Base-by-base conservation (phyloP, 1,284 basidiomycete species). In the Serendipita sp. region DNA sequence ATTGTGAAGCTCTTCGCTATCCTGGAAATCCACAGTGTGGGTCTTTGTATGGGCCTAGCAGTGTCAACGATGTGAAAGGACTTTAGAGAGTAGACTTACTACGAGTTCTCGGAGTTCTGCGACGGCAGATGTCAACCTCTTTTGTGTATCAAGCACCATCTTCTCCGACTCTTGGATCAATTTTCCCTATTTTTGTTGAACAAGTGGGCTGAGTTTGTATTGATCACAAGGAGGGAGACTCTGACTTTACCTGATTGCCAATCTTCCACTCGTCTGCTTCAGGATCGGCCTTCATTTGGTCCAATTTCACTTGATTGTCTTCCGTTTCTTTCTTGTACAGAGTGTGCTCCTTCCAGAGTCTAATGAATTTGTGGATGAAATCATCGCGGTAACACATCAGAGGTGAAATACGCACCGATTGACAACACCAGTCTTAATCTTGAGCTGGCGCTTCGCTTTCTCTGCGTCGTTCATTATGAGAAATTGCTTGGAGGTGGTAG, bases 91-190 rank as follows among this genome's bases (percentile, higher is more conserved):
- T n/a, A 62, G 22, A 82, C 88, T 68, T 71, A 92, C 89, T 64
- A 91, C 75, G 49, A 90, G 73, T 67, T 84, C 81, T 66, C 80
- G 75, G 64, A 93, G 76, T 64, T 86, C 86, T 66, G 77, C 81
- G 38, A 79, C 76, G 34, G 81, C 83, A 68, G 79, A 81, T 64
- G 78, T 80, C 34, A 91, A 74, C 61, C 85, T 79, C 63, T 72
- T 77, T 64, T 77, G 74, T 8, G 85, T 81, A 70, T 91, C 84
- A 32, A 76, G 76, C 65, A 93, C 80, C 88, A 92, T 90, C 79
- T 83, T 89, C 68, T 83, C 76, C 38, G 87, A 85, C 75, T 93
- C 91, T 66, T 87, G 85, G 64, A 85, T 71, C 72, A 93, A 79
- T 70, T 81, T 82, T 68, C 76, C 82, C 90, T 92, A 71, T 63